Evolutionary conservation across 495 filamentous ascomycete genomes (phyloP).

Genomic region (Xylaria palmicola): DNA sequence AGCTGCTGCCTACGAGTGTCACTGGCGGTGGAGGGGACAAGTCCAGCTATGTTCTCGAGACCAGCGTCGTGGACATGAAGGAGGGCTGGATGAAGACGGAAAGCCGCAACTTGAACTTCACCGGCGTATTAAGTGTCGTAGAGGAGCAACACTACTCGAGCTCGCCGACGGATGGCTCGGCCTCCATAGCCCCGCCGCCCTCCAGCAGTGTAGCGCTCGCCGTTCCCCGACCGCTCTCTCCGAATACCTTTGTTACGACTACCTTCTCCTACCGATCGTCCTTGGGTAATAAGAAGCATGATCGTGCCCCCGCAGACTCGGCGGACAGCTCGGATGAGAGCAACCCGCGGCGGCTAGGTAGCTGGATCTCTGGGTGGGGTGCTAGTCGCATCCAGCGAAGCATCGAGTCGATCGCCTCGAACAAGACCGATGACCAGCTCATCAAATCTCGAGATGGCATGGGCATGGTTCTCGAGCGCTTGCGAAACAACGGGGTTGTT

Average conservation of each 20-base stretch:
- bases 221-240: constrained; percentile 19
- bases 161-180: constrained; percentile 33
- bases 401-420: constrained; percentile 85
- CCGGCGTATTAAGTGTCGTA: constrained; percentile 86
- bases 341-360: constrained; percentile 27
- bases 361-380: constrained; percentile 59
- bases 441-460: constrained; percentile 91
- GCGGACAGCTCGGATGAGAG: constrained; percentile 20
- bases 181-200: background rate
- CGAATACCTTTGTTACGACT: constrained; percentile 77
- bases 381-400: constrained; percentile 79
- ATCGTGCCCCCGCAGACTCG: constrained; percentile 36
- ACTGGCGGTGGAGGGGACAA: constrained; percentile 71
- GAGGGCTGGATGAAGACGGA: constrained; percentile 88
- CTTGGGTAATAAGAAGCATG: constrained; percentile 70
- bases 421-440: constrained; percentile 77
- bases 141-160: constrained; percentile 78
- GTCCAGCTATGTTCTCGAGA: constrained; percentile 88
- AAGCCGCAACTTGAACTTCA: constrained; percentile 84
- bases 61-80: constrained; percentile 80
- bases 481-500: constrained; percentile 75
- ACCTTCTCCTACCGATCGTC: constrained; percentile 82
- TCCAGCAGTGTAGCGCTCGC: background rate
- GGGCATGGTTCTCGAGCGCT: constrained; percentile 85
- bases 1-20: constrained; percentile 69